Conservation (phyloP, 2,329 filamentous ascomycete genomes). For the Trichothecium sympodiale region DNA sequence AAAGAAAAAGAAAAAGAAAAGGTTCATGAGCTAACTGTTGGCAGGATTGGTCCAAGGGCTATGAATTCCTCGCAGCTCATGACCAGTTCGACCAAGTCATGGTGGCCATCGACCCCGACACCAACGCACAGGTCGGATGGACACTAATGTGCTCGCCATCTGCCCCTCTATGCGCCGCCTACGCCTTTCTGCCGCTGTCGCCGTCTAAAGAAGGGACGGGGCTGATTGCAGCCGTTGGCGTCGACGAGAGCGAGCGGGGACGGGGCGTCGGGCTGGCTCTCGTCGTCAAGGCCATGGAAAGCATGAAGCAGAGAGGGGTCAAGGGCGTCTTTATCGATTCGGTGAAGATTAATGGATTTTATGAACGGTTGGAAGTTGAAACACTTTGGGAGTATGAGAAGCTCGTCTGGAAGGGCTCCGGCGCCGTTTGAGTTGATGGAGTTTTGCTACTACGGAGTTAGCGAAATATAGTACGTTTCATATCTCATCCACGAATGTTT, state of each 20-base stretch:
- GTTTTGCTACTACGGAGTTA: no score
- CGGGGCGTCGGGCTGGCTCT: slow-evolving; percentile 11
- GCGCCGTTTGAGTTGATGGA: no score
- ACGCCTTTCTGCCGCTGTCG: slow-evolving; percentile 10
- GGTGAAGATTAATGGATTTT: slow-evolving; percentile 11
- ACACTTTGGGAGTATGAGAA: slow-evolving; percentile 10
- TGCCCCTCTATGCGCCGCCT: neutral
- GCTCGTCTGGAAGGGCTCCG: no score
- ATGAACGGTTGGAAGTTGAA: slow-evolving; percentile 10
- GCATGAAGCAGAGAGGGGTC: slow-evolving; percentile 9
- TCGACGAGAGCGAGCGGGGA: slow-evolving; percentile 10
- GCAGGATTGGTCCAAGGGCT: slow-evolving; percentile 9
- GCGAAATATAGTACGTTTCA: no score
- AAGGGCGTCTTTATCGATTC: slow-evolving; percentile 11
- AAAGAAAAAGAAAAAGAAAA: no score
- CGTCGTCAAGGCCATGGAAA: slow-evolving; percentile 12
- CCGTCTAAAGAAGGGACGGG: slow-evolving; percentile 11
- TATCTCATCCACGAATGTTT: no score
- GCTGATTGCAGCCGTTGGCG: slow-evolving; percentile 11
- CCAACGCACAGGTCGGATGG: slow-evolving; percentile 13
- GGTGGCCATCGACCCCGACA: slow-evolving; percentile 13
- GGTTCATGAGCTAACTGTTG: no score
- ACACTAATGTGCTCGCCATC: slow-evolving; percentile 12
- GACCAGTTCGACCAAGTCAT: slow-evolving; percentile 10
- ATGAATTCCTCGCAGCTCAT: slow-evolving; percentile 8